phyloP scores from a whole-genome alignment of 257 asterid genomes.

The Solanum chmielewskii region DNA sequence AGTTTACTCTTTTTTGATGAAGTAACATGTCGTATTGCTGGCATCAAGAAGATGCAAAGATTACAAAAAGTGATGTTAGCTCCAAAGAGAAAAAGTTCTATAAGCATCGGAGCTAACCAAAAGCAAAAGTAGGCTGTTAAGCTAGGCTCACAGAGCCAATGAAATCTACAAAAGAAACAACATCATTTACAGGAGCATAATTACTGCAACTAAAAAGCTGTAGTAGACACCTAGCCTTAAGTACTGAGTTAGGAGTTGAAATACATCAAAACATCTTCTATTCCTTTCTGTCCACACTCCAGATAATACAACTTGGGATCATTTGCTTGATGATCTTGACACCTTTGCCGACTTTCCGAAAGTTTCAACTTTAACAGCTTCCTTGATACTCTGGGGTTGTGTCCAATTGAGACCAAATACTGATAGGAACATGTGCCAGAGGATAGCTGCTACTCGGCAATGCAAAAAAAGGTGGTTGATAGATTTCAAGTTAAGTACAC shows the following conservation, averaged over 20 bases:
- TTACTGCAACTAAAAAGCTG: not conserved
- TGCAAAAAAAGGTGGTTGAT: not conserved
- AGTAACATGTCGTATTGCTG: not conserved
- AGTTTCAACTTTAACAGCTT: not conserved
- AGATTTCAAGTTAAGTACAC: not conserved
- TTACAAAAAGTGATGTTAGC: not conserved
- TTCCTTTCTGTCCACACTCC: not conserved
- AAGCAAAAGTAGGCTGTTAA: not conserved
- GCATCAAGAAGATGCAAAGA: not conserved
- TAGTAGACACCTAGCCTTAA: not conserved
- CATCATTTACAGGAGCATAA: not conserved
- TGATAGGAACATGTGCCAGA: not conserved
- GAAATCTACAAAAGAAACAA: not conserved
- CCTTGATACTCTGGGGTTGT: not conserved
- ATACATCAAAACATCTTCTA: not conserved
- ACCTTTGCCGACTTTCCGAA: not conserved
- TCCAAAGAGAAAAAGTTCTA: not conserved
- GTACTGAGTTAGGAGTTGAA: not conserved
- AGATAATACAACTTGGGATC: not conserved
- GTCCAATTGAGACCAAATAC: not conserved
- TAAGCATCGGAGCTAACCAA: not conserved
- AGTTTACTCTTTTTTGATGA: not conserved
- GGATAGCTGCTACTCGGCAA: not conserved
- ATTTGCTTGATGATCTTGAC: not conserved
- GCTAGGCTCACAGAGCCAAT: not conserved